These are phyloP conservation scores for Sicyos baderoa DNA, from an alignment of 306 rosid genomes.

Conservation along the genomic window DNA sequence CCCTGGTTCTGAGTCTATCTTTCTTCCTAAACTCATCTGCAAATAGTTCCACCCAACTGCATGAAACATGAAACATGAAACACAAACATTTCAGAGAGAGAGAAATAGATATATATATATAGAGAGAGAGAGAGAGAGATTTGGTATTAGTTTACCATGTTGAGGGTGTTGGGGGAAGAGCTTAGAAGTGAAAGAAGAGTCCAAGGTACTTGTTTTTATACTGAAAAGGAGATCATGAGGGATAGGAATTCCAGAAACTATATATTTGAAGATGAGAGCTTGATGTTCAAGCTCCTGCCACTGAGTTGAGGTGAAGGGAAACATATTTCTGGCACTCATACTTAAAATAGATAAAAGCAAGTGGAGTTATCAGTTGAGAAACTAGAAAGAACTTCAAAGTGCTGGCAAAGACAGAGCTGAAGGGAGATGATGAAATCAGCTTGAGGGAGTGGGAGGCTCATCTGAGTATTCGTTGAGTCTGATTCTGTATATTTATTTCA, in stretches of 20 bases:
- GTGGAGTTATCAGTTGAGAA: neutral
- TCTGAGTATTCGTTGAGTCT: constrained; percentile 11
- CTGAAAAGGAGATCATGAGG: constrained; percentile 84
- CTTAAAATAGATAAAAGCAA: constrained; percentile 5
- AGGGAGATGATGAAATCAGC: constrained; percentile 9
- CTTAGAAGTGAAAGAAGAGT: constrained; percentile 53
- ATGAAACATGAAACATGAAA: too few species aligned
- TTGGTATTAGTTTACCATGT: constrained; percentile 37
- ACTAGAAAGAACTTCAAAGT: neutral
- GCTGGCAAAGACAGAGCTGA: neutral
- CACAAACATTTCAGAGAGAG: neutral
- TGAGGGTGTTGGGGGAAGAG: constrained; percentile 32
- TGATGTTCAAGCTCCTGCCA: constrained; percentile 99
- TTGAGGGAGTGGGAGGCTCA: constrained; percentile 2
- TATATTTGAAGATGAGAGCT: constrained; percentile 92
- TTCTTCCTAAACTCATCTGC: constrained; percentile 81
- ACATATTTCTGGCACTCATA: constrained; percentile 54
- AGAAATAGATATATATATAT: constrained; percentile 3
- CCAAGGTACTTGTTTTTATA: constrained; percentile 53
- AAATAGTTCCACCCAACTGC: constrained; percentile 97
- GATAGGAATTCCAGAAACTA: constrained; percentile 80
- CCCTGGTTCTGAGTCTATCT: constrained; percentile 97
- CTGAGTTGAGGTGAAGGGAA: constrained; percentile 80
- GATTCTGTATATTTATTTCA: constrained; percentile 67
- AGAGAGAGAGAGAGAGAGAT: neutral